A percentile compares a stretch with the other conserved stretches of the same genome.
These are phyloP conservation scores for Pseudopithomyces maydicus DNA, from an alignment of 2,329 filamentous ascomycete species.

Conservation along the genomic window DNA sequence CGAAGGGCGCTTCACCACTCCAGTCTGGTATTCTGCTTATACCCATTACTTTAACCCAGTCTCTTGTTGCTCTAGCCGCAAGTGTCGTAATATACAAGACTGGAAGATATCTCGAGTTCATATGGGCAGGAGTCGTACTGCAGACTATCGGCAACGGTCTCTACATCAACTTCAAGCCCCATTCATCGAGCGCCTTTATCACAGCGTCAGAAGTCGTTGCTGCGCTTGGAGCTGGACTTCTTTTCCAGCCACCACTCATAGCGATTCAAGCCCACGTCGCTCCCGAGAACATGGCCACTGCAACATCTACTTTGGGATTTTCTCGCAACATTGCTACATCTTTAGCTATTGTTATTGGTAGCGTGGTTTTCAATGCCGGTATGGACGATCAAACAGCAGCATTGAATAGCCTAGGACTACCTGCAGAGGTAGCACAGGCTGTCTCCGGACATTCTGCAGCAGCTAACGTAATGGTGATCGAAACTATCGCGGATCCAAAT, in stretches of 20 bases:
- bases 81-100: slow-evolving; percentile 50
- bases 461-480: slow-evolving; percentile 60
- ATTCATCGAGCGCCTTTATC: slow-evolving; percentile 36
- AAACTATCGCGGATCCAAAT: slow-evolving; percentile 48
- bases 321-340: slow-evolving; percentile 44
- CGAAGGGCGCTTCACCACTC: slow-evolving; percentile 61
- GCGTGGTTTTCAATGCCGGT: slow-evolving; percentile 53
- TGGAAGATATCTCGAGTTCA: slow-evolving; percentile 38
- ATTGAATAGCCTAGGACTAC: slow-evolving; percentile 47
- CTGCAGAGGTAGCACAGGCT: slow-evolving; percentile 50
- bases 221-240: slow-evolving; percentile 53
- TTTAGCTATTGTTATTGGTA: slow-evolving; percentile 51
- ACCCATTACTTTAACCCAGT: slow-evolving; percentile 54
- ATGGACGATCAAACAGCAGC: slow-evolving; percentile 63
- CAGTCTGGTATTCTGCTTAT: slow-evolving; percentile 62
- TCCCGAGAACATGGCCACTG: slow-evolving; percentile 52
- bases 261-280: slow-evolving; percentile 56
- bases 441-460: slow-evolving; percentile 62
- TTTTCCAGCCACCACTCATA: slow-evolving; percentile 58
- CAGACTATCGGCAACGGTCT: slow-evolving; percentile 19
- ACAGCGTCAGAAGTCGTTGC: slow-evolving; percentile 51
- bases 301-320: slow-evolving; percentile 55
- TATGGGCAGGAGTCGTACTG: slow-evolving; percentile 19
- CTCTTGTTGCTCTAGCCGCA: slow-evolving; percentile 46
- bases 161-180: slow-evolving; percentile 11